Evolutionary conservation across 768 basidiomycete species (phyloP).

Genomic region (Hygrophorus pudorinus): DNA sequence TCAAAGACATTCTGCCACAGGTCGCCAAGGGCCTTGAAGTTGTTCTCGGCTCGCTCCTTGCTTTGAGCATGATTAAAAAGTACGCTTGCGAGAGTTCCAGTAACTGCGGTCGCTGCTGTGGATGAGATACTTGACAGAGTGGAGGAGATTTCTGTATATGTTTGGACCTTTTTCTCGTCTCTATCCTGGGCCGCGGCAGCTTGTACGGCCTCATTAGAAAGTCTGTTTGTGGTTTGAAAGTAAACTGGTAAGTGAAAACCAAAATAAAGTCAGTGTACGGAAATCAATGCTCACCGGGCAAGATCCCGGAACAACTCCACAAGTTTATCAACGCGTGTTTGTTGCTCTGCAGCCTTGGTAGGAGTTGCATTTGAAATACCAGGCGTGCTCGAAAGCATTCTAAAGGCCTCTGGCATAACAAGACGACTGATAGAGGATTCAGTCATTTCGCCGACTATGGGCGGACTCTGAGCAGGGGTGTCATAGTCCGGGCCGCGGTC

Average conservation of each 20-base stretch:
- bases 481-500: no score
- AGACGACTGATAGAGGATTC: not conserved
- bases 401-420: not conserved
- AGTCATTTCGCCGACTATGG: no score
- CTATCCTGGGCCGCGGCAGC: slow-evolving; percentile 30
- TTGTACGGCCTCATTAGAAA: slow-evolving; percentile 36
- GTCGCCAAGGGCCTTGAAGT: slow-evolving; percentile 27
- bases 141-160: slow-evolving; percentile 39
- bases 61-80: slow-evolving; percentile 31
- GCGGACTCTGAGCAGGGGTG: no score
- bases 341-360: slow-evolving; percentile 3
- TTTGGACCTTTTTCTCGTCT: slow-evolving; percentile 38
- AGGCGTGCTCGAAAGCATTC: not conserved
- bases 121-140: slow-evolving; percentile 35
- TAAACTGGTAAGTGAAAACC: slow-evolving; percentile 5
- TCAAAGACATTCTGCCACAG: slow-evolving; percentile 41
- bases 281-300: slow-evolving; percentile 24
- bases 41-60: slow-evolving; percentile 31
- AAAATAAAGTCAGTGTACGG: not conserved
- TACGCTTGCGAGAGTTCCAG: slow-evolving; percentile 36
- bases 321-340: slow-evolving; percentile 16
- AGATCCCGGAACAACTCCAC: slow-evolving; percentile 29
- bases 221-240: slow-evolving; percentile 18
- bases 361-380: not conserved
- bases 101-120: slow-evolving; percentile 30